These are phyloP conservation scores for Linum usitatissimum DNA, from an alignment of 345 rosid genomes.

Conservation along the genomic window DNA sequence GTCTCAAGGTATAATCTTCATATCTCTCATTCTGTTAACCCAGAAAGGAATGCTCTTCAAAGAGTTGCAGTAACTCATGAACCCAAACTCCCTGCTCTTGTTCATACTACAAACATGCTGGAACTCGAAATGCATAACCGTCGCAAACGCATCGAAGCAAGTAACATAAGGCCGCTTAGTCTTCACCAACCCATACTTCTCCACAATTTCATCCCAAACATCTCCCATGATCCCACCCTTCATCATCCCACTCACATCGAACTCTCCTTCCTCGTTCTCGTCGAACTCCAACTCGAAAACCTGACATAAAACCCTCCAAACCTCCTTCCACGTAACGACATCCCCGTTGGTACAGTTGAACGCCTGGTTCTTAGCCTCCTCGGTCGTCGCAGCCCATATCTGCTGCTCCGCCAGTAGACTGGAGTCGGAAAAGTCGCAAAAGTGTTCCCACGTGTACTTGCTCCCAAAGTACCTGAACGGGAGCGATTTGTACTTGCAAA, in stretches of 20 bases:
- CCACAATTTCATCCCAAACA: conserved; percentile 31
- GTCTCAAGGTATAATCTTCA: conserved; percentile 25
- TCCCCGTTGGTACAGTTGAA: conserved; percentile 32
- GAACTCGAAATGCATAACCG: conserved; percentile 17
- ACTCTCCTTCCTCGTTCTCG: conserved; percentile 18
- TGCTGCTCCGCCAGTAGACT: conserved; percentile 26
- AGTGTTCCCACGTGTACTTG: conserved; percentile 30
- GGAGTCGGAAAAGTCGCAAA: conserved; percentile 23
- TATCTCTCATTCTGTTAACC: conserved; percentile 22
- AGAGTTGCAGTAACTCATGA: conserved; percentile 16
- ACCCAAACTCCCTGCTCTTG: conserved; percentile 34
- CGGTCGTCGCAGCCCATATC: conserved; percentile 19
- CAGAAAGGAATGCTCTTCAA: conserved; percentile 18
- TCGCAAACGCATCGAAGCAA: conserved; percentile 13
- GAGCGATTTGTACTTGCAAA: conserved; percentile 17
- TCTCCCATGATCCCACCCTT: conserved; percentile 9
- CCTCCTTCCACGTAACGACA: conserved; percentile 24
- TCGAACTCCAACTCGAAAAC: conserved; percentile 19
- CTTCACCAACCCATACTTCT: conserved; percentile 16
- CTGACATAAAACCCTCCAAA: conserved; percentile 22
- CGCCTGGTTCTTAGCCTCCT: conserved; percentile 19
- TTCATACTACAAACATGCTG: conserved; percentile 37
- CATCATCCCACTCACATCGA: conserved; percentile 19
- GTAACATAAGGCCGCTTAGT: conserved; percentile 26
- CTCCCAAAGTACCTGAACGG: conserved; percentile 24